Conservation (phyloP, 176 grass and related monocot species). For the Echinochloa phyllopogon region DNA sequence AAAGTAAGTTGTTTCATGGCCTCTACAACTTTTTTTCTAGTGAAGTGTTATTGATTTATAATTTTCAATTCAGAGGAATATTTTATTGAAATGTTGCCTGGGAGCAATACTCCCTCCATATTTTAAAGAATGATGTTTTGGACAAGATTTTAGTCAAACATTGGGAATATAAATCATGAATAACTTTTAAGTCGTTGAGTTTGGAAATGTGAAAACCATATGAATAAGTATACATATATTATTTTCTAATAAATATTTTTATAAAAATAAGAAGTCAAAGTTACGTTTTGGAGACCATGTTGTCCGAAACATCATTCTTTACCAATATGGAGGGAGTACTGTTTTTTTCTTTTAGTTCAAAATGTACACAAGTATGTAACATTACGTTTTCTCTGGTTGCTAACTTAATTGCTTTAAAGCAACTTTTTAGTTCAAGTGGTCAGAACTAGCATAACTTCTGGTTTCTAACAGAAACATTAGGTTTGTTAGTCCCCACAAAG, state of each 20-base stretch:
- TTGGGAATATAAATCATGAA: too few relatives aligned
- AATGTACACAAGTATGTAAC: neutral
- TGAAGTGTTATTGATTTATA: neutral
- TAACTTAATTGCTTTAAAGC: neutral
- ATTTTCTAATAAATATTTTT: too few relatives aligned
- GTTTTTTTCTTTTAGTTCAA: slow-evolving; percentile 18
- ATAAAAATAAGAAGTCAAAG: too few relatives aligned
- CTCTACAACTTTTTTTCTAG: neutral
- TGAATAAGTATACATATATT: too few relatives aligned
- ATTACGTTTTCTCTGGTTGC: neutral
- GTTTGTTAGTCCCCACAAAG: neutral
- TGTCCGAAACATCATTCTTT: too few relatives aligned
- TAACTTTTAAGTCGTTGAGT: too few relatives aligned
- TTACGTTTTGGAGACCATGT: too few relatives aligned
- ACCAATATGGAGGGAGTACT: too few relatives aligned
- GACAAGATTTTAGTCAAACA: too few relatives aligned
- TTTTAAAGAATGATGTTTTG: too few relatives aligned
- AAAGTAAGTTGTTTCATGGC: slow-evolving; percentile 54
- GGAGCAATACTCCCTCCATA: neutral
- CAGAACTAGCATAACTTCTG: neutral
- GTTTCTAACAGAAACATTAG: neutral
- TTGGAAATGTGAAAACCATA: too few relatives aligned
- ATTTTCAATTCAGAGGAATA: neutral
- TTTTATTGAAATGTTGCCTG: neutral
- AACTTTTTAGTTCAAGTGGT: neutral